Evolutionary conservation across 2,329 filamentous ascomycete species (phyloP), one percentile per base, ranked within the genome.

Genomic region (Trichoderma sp.): DNA sequence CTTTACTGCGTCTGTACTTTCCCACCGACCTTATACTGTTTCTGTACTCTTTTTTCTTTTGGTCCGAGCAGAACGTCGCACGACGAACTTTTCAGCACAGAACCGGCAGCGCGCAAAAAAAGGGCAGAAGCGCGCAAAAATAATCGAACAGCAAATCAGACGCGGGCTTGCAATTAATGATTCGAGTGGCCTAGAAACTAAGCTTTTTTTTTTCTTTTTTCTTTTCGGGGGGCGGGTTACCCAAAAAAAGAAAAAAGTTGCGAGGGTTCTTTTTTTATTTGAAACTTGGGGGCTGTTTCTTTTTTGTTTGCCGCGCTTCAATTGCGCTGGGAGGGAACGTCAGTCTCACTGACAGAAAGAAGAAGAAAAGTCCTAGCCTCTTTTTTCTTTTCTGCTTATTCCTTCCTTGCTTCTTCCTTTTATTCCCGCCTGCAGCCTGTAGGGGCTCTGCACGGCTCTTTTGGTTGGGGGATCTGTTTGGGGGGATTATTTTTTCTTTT

Each of bases 11-110:
- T 56, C 50, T 56, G 50, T 56, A 21, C 50, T 81, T 81, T 45
- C 41, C 41, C 41, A 45, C 41, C 41, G 41, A 45, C 16, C 41
- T 45, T n/a, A n/a, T 45, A 45, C 16, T n/a, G 41, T 45, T 45
- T n/a, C 41, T 45, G 41, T n/a, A 45, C 81, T 83, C 81, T 81
- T 80, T 79, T 31, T 35, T 35, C 21, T 31, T 35, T 35, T n/a
- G 60, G 60, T 63, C 67, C 38, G 65, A 79, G 79, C 80, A 78
- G 78, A 74, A 78, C 77, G 80, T 80, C 84, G 82, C 83, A 83
- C 83, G 81, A 84, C 83, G 84, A 83, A 86, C 82, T 85, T 85
- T 84, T 87, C 85, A 86, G 85, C 83, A 86, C 85, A 85, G 83
- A 41, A 31, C 27, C 56, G 31, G 33, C 4, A 45, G 60, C 74